phyloP scores from a whole-genome alignment of 148 eudicot species.

The Rhododendron ovatum region DNA sequence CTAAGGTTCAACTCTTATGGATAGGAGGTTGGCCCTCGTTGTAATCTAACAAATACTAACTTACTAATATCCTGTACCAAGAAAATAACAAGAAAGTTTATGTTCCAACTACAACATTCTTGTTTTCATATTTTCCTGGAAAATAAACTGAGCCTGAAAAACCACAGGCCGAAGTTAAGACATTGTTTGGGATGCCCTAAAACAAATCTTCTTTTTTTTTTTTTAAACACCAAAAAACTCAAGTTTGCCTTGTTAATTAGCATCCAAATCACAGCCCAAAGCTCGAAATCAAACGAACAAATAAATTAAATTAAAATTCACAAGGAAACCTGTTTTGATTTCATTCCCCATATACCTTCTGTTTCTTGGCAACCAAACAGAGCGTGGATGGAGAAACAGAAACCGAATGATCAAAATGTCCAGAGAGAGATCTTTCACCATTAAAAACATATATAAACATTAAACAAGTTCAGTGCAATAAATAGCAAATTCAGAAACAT shows the following conservation, averaged over 20 bases:
- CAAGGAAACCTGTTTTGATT: background rate
- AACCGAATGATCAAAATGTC: background rate
- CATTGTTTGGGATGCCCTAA: background rate
- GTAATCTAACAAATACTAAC: background rate
- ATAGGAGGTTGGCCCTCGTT: background rate
- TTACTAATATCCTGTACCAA: too few species aligned
- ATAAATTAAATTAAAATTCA: background rate
- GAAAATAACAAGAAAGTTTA: too few species aligned
- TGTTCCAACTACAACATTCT: too few species aligned
- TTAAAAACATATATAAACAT: background rate
- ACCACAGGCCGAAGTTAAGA: background rate
- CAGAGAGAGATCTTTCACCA: background rate
- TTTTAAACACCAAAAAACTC: background rate
- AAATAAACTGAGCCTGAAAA: background rate
- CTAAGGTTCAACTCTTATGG: background rate
- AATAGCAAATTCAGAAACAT: background rate
- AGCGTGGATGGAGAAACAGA: background rate
- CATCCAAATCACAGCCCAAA: background rate
- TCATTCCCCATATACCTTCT: background rate
- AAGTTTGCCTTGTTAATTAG: background rate
- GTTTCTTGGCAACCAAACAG: conserved; percentile 3
- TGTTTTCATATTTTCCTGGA: background rate
- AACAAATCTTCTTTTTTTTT: background rate
- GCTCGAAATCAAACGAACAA: background rate
- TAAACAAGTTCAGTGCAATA: background rate